These are phyloP conservation scores for Torulaspora franciscae DNA, from an alignment of 805 yeast species.

Conservation along the genomic window DNA sequence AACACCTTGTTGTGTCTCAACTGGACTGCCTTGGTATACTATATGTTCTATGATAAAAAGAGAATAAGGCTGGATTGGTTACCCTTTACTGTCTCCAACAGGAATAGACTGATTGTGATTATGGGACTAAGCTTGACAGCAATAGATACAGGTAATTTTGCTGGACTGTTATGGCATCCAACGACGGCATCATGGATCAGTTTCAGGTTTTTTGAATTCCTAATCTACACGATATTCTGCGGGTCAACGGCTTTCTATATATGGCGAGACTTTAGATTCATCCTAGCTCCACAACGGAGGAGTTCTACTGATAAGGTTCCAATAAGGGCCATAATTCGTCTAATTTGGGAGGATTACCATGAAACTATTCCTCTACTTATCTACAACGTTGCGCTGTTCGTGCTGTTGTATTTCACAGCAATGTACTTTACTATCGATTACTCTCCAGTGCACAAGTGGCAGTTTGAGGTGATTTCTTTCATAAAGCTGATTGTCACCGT, in stretches of 20 bases:
- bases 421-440: conserved; percentile 16
- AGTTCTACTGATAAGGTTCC: conserved; percentile 6
- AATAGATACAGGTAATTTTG: conserved; percentile 16
- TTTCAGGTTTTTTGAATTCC: conserved; percentile 11
- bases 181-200: conserved; percentile 2
- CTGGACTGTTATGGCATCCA: conserved; percentile 1
- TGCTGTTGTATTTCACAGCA: conserved; percentile 16
- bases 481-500: conserved; percentile 29
- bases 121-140: conserved; percentile 14
- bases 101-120: conserved; percentile 18
- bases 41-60: conserved; percentile 24
- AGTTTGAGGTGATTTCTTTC: conserved; percentile 21
- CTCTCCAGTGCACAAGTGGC: conserved; percentile 20
- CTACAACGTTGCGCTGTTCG: conserved; percentile 21
- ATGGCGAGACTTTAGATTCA: conserved; percentile 26
- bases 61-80: conserved; percentile 12
- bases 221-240: conserved; percentile 18
- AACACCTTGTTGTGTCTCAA: conserved; percentile 22
- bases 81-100: conserved; percentile 20
- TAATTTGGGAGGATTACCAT: conserved; percentile 28
- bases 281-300: conserved; percentile 20
- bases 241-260: conserved; percentile 19
- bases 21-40: conserved; percentile 31
- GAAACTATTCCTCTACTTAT: conserved; percentile 27
- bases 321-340: conserved; percentile 8